Evolutionary conservation across 768 basidiomycete genomes (phyloP).

Genomic region (Neoboletus magnificus): DNA sequence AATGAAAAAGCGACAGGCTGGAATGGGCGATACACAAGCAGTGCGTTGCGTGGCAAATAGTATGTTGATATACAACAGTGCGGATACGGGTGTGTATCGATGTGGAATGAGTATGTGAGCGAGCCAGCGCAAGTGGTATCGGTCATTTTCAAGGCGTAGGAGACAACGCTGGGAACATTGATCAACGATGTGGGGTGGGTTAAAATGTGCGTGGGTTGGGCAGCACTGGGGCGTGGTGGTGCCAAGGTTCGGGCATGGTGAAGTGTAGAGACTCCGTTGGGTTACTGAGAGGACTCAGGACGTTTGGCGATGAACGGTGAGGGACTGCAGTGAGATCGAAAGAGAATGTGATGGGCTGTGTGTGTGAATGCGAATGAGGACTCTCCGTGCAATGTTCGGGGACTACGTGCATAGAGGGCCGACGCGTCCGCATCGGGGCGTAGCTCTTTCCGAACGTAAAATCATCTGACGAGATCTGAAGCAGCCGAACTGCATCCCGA

Average conservation of each 20-base stretch:
- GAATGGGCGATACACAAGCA: slow-evolving; percentile 7
- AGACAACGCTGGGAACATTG: background rate
- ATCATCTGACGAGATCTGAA: slow-evolving; percentile 20
- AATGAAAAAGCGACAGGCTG: background rate
- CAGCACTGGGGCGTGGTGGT: background rate
- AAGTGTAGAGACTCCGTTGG: background rate
- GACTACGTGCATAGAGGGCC: slow-evolving; percentile 9
- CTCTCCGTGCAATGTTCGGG: slow-evolving; percentile 1
- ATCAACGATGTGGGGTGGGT: slow-evolving; percentile 8
- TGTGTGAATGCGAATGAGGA: background rate
- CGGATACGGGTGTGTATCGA: slow-evolving; percentile 3
- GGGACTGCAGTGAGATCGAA: slow-evolving; percentile 1
- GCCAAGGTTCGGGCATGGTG: slow-evolving; percentile 29
- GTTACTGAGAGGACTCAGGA: slow-evolving; percentile 10
- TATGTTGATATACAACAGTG: slow-evolving; percentile 13
- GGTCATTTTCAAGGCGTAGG: background rate
- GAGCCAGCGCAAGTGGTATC: background rate
- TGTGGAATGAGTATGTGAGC: slow-evolving; percentile 1
- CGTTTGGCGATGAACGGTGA: background rate
- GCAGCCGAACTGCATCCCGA: slow-evolving; percentile 45
- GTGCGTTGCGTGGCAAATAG: background rate
- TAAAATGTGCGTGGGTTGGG: slow-evolving; percentile 11
- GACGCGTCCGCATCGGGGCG: slow-evolving; percentile 1
- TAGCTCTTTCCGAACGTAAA: background rate
- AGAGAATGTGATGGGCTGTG: background rate